Evolutionary conservation across 805 yeast genomes (phyloP), one percentile per base, ranked within the genome.

Genomic region (Phaffomyces antillensis): DNA sequence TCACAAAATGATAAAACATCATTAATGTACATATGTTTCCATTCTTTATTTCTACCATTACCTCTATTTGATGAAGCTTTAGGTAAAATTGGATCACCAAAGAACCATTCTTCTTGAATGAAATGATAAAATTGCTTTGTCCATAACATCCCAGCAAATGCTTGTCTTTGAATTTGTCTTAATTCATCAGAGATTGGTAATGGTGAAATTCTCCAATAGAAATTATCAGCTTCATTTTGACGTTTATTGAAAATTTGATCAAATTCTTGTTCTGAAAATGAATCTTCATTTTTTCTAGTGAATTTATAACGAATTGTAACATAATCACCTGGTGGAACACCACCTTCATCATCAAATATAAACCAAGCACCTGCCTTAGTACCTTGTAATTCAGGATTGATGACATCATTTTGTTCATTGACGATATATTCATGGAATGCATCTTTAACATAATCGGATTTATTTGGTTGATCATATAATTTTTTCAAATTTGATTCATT

Each of bases 131-230:
- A 89, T 65, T 89, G 96, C 62, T 89, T 89, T 8, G 93, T 81
- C 97, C 97, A 89, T 59, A 90, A 68, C 63, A 90, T 72, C 1
- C 97, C 96, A 11, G 96, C 90, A 66, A 87, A 87, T 1, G 96
- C 95, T 68, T 89, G 97, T 59, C 96, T 76, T 68, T 89, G 96
- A 43, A 89, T 81, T 58, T 76, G 79, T 59, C 96, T 73, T 54
- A 89, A 71, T 48, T 84, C 85, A 48, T 85, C 89, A 24, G 86
- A 75, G 46, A 87, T 75, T 36, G 96, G 96, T 58, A 87, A 65
- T 6, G 96, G 96, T 12, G 90, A 76, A 35, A 89, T 76, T 60
- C 84, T 79, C 87, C 91, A 86, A 67, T 89, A 89, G 63, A 89
- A 89, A 42, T 88, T 90, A 56, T 90, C 96, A 12, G 96, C 96